These are phyloP conservation scores for Lenzites betulinus DNA, from an alignment of 768 basidiomycete species.

Conservation along the genomic window DNA sequence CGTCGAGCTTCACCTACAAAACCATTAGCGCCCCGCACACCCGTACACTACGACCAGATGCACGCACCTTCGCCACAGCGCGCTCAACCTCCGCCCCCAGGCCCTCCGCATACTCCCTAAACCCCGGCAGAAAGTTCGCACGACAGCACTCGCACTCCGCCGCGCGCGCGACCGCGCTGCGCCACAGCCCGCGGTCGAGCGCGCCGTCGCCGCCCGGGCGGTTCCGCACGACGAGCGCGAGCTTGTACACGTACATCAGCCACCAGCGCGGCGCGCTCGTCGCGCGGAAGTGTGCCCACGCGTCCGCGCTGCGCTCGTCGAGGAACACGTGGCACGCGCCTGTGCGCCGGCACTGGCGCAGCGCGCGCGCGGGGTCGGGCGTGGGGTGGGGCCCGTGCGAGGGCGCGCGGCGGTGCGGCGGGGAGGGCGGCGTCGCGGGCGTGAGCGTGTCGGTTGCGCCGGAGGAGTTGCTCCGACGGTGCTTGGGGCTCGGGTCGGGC, in stretches of 20 bases:
- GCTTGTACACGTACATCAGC: slow-evolving; percentile 19
- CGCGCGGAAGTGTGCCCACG: slow-evolving; percentile 19
- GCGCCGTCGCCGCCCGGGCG: slow-evolving; percentile 16
- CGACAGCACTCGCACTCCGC: slow-evolving; percentile 19
- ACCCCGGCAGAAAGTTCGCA: slow-evolving; percentile 9
- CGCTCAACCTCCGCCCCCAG: slow-evolving; percentile 7
- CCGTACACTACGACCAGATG: no score
- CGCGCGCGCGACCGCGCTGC: slow-evolving; percentile 14
- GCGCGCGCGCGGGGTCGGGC: slow-evolving; percentile 8
- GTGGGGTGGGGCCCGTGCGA: slow-evolving; percentile 3
- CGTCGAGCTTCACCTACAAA: slow-evolving; percentile 3
- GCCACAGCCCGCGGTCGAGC: slow-evolving; percentile 17
- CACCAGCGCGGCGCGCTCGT: slow-evolving; percentile 18
- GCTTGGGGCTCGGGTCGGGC: not conserved
- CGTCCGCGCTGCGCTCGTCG: slow-evolving; percentile 13
- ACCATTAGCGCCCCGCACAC: not conserved
- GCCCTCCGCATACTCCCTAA: slow-evolving; percentile 16
- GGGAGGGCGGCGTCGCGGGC: not conserved
- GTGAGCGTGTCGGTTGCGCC: not conserved
- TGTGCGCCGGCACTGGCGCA: not conserved
- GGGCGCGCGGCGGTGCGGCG: slow-evolving; percentile 2
- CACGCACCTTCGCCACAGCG: slow-evolving; percentile 6
- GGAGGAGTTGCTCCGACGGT: slow-evolving; percentile 7
- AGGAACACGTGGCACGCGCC: slow-evolving; percentile 18
- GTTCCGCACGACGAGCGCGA: slow-evolving; percentile 16